A percentile compares a stretch with the other conserved stretches of the same genome.
Conservation (phyloP, 371 early-diverging fungal species). For the Lichtheimia ramosa region DNA sequence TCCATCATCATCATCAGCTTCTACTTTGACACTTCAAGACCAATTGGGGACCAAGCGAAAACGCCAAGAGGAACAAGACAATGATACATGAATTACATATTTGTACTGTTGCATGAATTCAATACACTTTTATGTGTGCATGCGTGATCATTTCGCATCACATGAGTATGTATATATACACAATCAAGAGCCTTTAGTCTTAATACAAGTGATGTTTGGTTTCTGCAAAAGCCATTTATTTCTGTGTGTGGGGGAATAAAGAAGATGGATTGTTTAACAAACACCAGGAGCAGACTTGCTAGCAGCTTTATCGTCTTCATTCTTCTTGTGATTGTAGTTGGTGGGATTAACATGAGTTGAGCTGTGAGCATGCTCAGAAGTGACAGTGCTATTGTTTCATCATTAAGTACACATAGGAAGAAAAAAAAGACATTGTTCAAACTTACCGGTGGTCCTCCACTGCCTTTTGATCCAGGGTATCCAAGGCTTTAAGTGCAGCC, state of each 20-base stretch:
- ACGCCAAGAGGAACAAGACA: slow-evolving; percentile 20
- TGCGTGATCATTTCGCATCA: too few species aligned
- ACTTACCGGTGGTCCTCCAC: slow-evolving; percentile 28
- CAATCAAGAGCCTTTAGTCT: too few species aligned
- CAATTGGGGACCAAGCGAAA: slow-evolving; percentile 15
- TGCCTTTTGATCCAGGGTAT: slow-evolving; percentile 25
- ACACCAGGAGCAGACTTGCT: slow-evolving; percentile 14
- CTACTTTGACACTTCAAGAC: neutral
- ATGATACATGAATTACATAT: neutral
- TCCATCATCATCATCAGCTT: neutral
- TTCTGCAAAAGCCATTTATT: too few species aligned
- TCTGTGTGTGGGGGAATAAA: too few species aligned
- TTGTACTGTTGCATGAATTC: too few species aligned
- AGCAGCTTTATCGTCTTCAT: neutral
- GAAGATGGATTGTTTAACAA: slow-evolving; percentile 6
- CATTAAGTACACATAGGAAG: neutral
- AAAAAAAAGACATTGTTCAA: neutral
- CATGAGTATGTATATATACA: too few species aligned
- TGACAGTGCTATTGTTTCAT: slow-evolving; percentile 16
- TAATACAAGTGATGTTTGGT: too few species aligned
- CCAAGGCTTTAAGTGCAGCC: slow-evolving; percentile 34
- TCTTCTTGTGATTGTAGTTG: slow-evolving; percentile 2
- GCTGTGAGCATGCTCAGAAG: slow-evolving; percentile 25
- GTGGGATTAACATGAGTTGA: slow-evolving; percentile 20
- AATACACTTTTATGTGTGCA: too few species aligned